A percentile compares a stretch with the other conserved stretches of the same genome.
phyloP scores from a whole-genome alignment of 805 yeast species.

The Metschnikowia santaceciliae region DNA sequence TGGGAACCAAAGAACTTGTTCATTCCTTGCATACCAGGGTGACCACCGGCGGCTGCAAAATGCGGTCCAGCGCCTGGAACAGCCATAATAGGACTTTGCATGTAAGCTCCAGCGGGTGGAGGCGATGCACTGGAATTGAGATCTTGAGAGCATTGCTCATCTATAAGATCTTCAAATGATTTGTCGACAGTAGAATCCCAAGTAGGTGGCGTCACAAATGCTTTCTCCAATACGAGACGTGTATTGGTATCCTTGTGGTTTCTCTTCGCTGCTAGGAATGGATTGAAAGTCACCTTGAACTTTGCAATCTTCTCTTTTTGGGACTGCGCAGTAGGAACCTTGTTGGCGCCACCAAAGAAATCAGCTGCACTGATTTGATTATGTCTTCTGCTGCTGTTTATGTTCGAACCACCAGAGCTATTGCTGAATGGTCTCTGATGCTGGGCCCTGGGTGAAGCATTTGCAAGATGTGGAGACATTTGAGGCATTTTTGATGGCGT shows the following conservation, averaged over 20 bases:
- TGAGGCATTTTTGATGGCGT: conserved; percentile 44
- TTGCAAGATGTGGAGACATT: conserved; percentile 27
- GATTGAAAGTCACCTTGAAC: conserved; percentile 46
- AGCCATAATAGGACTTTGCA: conserved; percentile 28
- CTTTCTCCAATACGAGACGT: conserved; percentile 47
- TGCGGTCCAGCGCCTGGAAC: conserved; percentile 20
- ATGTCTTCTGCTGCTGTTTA: conserved; percentile 24
- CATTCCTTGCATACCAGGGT: conserved; percentile 12
- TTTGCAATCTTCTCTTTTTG: conserved; percentile 33
- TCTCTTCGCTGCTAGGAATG: conserved; percentile 46
- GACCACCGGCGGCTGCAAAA: conserved; percentile 16
- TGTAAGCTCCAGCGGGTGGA: conserved; percentile 23
- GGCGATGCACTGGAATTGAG: conserved; percentile 8
- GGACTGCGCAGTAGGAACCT: conserved; percentile 35
- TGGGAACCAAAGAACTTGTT: conserved; percentile 19
- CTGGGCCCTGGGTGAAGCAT: conserved; percentile 33
- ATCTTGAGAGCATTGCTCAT: conserved; percentile 24
- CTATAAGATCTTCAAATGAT: conserved; percentile 51
- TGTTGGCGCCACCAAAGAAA: conserved; percentile 38
- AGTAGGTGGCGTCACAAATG: conserved; percentile 73
- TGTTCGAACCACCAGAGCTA: conserved; percentile 15
- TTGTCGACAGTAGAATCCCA: conserved; percentile 63
- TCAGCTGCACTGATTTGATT: conserved; percentile 39
- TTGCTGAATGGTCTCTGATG: conserved; percentile 29
- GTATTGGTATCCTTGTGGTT: conserved; percentile 19